Percentiles rank a stretch among this genome's conserved stretches.
These are phyloP conservation scores for Fusarium sambucinum DNA, from an alignment of 2,329 filamentous ascomycete species.

Conservation along the genomic window DNA sequence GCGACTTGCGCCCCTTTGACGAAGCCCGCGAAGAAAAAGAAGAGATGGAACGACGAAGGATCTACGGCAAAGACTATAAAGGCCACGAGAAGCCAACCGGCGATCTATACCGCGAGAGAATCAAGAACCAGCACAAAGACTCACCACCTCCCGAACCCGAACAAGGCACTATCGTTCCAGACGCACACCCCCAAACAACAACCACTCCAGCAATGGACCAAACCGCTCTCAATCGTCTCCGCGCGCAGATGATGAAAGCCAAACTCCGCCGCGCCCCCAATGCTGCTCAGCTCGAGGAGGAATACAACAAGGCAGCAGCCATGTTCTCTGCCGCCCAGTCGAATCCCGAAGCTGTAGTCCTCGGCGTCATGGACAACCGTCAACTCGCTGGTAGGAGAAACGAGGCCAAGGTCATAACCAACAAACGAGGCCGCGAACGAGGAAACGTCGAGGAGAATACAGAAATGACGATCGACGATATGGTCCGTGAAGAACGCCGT, in stretches of 20 bases:
- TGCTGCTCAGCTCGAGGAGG: constrained; percentile 79
- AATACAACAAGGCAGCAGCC: constrained; percentile 83
- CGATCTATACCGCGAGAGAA: constrained; percentile 84
- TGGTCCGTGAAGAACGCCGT: constrained; percentile 93
- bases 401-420: constrained; percentile 83
- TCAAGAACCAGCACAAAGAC: constrained; percentile 65
- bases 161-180: constrained; percentile 70
- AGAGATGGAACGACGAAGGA: constrained; percentile 85
- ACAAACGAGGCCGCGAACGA: constrained; percentile 84
- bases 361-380: constrained; percentile 89
- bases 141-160: constrained; percentile 49
- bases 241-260: constrained; percentile 95
- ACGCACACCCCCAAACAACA: constrained; percentile 52
- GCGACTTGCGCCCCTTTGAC: constrained; percentile 85
- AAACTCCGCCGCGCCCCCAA: constrained; percentile 84
- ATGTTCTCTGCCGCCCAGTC: constrained; percentile 68
- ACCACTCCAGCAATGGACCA: constrained; percentile 69
- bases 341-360: constrained; percentile 74
- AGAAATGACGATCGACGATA: constrained; percentile 96
- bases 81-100: constrained; percentile 89
- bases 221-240: constrained; percentile 86
- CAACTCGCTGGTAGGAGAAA: constrained; percentile 79
- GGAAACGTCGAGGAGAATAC: constrained; percentile 91
- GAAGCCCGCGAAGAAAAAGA: constrained; percentile 91
- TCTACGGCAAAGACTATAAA: constrained; percentile 87